Evolutionary conservation across 306 rosid genomes (phyloP).

Genomic region (Alnus glutinosa): DNA sequence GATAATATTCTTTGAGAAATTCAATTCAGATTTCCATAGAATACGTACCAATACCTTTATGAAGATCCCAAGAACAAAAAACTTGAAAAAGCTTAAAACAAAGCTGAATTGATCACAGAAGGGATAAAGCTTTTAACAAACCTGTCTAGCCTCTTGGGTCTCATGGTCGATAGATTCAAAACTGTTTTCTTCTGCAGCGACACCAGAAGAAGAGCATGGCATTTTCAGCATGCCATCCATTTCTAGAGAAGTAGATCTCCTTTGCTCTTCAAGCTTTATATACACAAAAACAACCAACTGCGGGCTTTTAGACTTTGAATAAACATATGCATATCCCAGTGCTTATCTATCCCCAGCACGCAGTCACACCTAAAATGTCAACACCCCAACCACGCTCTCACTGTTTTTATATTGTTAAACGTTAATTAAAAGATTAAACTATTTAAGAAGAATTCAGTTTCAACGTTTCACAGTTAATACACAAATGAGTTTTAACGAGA

Average conservation of each 20-base stretch:
- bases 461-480: slow-evolving; percentile 34
- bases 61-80: background rate
- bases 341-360: slow-evolving; percentile 35
- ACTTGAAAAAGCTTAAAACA: background rate
- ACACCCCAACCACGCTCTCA: slow-evolving; percentile 45
- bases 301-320: slow-evolving; percentile 29
- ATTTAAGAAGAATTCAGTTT: slow-evolving; percentile 12
- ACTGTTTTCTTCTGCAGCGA: slow-evolving; percentile 34
- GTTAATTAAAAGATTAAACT: slow-evolving; percentile 6
- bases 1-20: background rate
- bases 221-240: slow-evolving; percentile 30
- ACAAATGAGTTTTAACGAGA: slow-evolving; percentile 21
- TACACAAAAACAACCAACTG: slow-evolving; percentile 22
- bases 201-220: slow-evolving; percentile 25
- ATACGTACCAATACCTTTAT: background rate
- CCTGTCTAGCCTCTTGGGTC: slow-evolving; percentile 28
- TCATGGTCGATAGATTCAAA: slow-evolving; percentile 35
- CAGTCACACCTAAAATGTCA: slow-evolving; percentile 52
- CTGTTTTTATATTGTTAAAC: background rate
- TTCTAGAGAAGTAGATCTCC: slow-evolving; percentile 22
- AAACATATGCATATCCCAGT: slow-evolving; percentile 31
- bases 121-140: background rate
- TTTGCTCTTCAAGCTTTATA: slow-evolving; percentile 2
- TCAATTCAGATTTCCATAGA: background rate
- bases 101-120: background rate